Conservation (phyloP, 768 basidiomycete species). For the Podaxis sp. region DNA sequence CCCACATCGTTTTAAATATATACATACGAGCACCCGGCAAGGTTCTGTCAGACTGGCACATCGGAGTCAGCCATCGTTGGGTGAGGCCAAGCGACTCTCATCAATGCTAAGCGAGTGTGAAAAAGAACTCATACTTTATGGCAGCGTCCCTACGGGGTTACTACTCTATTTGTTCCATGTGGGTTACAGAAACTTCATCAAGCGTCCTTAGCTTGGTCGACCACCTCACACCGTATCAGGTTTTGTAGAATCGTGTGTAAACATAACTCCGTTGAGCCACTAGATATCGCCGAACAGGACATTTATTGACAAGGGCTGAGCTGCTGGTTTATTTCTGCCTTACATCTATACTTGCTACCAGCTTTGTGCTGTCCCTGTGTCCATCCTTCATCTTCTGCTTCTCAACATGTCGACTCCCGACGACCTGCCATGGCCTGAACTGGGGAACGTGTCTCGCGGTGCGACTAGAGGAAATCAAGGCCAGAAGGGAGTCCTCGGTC, state of each 20-base stretch:
- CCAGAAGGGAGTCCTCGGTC: slow-evolving; percentile 75
- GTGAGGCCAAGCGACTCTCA: slow-evolving; percentile 4
- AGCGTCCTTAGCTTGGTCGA: background rate
- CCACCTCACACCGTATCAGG: background rate
- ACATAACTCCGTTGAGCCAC: slow-evolving; percentile 13
- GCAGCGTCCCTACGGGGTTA: slow-evolving; percentile 4
- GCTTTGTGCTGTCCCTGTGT: slow-evolving; percentile 15
- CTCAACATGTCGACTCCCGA: slow-evolving; percentile 55
- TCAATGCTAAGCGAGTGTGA: slow-evolving; percentile 15
- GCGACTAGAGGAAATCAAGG: slow-evolving; percentile 86
- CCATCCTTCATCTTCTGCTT: slow-evolving; percentile 26
- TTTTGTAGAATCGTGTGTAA: background rate
- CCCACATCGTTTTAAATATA: slow-evolving; percentile 20
- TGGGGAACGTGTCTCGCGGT: slow-evolving; percentile 82
- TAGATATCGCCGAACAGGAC: slow-evolving; percentile 11
- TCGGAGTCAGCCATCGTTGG: background rate
- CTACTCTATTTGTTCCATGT: slow-evolving; percentile 1
- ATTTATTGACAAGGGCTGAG: slow-evolving; percentile 34
- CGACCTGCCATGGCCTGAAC: slow-evolving; percentile 85
- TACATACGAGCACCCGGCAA: slow-evolving; percentile 14
- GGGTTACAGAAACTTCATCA: slow-evolving; percentile 6
- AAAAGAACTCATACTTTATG: slow-evolving; percentile 9
- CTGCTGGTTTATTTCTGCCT: slow-evolving; percentile 29
- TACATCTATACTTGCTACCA: slow-evolving; percentile 25
- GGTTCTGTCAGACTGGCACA: slow-evolving; percentile 2